phyloP scores from a whole-genome alignment of 495 filamentous ascomycete species.

The Podospora didyma region DNA sequence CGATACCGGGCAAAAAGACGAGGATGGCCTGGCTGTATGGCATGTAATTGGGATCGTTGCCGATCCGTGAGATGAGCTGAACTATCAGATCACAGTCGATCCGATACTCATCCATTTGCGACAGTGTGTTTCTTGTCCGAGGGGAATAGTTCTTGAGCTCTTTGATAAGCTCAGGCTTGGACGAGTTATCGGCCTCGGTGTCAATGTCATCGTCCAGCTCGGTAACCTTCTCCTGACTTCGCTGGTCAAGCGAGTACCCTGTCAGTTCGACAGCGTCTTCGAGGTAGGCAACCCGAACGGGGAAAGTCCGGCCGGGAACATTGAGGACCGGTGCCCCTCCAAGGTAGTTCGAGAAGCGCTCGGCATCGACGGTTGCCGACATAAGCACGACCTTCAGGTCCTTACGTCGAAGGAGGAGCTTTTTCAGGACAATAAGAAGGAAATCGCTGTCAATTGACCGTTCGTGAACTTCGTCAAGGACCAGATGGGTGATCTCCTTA shows the following conservation, averaged over 20 bases:
- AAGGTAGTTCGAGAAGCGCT: conserved; percentile 84
- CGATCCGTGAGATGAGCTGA: conserved; percentile 67
- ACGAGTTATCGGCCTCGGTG: conserved; percentile 43
- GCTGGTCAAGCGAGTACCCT: conserved; percentile 58
- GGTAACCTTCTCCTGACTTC: conserved; percentile 39
- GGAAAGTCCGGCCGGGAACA: conserved; percentile 90
- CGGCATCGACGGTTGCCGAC: conserved; percentile 93
- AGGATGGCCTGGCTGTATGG: conserved; percentile 84
- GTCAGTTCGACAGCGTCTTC: conserved; percentile 89
- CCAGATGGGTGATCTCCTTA: conserved; percentile 82
- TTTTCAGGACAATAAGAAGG: conserved; percentile 81
- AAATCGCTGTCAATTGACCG: conserved; percentile 95
- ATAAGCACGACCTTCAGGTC: conserved; percentile 82
- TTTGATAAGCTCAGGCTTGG: conserved; percentile 45
- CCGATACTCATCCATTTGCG: conserved; percentile 77
- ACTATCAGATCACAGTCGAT: conserved; percentile 82
- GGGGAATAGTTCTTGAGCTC: conserved; percentile 67
- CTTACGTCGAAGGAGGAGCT: conserved; percentile 65
- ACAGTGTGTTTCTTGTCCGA: conserved; percentile 66
- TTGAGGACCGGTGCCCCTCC: conserved; percentile 78
- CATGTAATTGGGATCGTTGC: conserved; percentile 57
- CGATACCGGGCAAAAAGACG: conserved; percentile 91
- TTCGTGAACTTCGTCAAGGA: conserved; percentile 95
- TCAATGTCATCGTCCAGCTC: conserved; percentile 56
- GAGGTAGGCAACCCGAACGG: conserved; percentile 79